Base-by-base conservation (phyloP, 495 filamentous ascomycete species). In the Ascobolus immersus region DNA sequence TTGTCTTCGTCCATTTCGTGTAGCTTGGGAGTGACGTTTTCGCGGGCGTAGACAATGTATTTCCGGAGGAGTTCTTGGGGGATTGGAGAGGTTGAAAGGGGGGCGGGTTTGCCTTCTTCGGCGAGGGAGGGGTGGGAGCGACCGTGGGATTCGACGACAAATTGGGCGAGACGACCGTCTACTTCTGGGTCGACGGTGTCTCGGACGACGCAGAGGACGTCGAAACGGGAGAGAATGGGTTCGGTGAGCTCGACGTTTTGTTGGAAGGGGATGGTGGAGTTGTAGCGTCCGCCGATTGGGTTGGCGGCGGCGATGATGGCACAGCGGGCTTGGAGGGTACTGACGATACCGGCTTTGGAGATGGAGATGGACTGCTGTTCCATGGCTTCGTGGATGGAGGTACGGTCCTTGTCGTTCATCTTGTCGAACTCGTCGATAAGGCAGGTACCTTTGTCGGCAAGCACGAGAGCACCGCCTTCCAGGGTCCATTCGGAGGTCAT, bases 291-390 rank as follows among this genome's bases (percentile, higher is more conserved):
- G 23, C 86, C 86, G 41, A 84, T 76, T 5, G 89, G 89, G 55
- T 99, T 99, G 39, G 89, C 89, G 11, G 89, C 89, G 4, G 89
- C 89, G 39, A 99, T 77, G 39, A 99, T 89, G 12, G 80, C 79
- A 52, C 89, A 99, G 33, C 89, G 73, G n/a, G 89, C 89, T 50
- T 99, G 86, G 2, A 99, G 60, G 1, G 89, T 93, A 0, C 89
- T 94, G 15, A 99, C 89, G 38, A 99, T 99, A 51, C 89, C 89
- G 5, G 89, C 89, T 53, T 99, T 99, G 37, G 80, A 91, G 53
- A 99, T 94, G 34, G 89, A 99, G 43, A 99, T 99, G n/a, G 89
- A 94, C 51, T 99, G 89, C 54, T 99, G 89, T 53, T 99, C 89
- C 89, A 99, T 99, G 37, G 89, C 89, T 61, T 99, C 89, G 63